A percentile compares a stretch with the other conserved stretches of the same genome.
These are phyloP conservation scores for Silene noctiflora DNA, from an alignment of 179 eudicot genomes.

Conservation along the genomic window DNA sequence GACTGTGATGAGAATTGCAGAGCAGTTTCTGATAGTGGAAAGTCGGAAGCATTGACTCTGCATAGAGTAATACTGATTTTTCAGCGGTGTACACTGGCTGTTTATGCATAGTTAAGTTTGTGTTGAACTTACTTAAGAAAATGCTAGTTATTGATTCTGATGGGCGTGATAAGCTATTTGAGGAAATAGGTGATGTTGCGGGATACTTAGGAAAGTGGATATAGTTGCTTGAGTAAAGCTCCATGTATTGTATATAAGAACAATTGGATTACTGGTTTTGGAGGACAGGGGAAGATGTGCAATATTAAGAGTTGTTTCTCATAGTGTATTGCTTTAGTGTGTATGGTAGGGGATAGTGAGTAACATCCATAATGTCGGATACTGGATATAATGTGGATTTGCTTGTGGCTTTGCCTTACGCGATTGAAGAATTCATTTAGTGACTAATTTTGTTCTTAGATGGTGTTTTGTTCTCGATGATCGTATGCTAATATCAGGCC, in stretches of 20 bases:
- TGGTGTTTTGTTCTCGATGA: not conserved
- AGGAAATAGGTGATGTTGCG: not conserved
- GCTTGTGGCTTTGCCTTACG: too few relatives aligned
- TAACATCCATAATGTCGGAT: too few relatives aligned
- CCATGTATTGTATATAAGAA: not conserved
- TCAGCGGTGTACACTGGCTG: not conserved
- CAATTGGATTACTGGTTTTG: not conserved
- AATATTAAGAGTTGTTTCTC: not conserved
- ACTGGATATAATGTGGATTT: not conserved
- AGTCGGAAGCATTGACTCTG: not conserved
- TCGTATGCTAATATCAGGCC: not conserved
- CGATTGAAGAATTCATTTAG: not conserved
- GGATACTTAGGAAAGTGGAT: not conserved
- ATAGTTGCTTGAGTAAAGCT: not conserved
- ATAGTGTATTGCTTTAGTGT: not conserved
- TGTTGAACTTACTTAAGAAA: not conserved
- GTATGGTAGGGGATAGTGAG: not conserved
- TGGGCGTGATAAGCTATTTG: not conserved
- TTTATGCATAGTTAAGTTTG: not conserved
- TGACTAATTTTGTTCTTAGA: not conserved
- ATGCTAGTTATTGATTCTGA: not conserved
- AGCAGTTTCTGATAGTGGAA: not conserved
- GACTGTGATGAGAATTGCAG: not conserved
- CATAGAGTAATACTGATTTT: not conserved
- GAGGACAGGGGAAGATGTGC: not conserved